Conservation (phyloP, 768 basidiomycete species). For the Boletales sp. region DNA sequence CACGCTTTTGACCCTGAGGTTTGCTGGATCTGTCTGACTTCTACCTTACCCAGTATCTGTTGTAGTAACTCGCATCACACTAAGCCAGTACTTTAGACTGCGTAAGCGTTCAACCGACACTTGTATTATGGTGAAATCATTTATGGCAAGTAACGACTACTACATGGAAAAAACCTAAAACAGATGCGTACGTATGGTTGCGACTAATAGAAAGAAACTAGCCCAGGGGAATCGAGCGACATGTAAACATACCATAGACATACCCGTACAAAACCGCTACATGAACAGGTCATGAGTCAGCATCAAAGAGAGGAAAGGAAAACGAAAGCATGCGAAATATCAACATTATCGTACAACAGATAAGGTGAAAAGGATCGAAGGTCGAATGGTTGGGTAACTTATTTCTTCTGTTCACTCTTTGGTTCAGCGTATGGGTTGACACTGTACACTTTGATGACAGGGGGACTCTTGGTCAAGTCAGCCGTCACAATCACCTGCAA, state of each 20-base stretch:
- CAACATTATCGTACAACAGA: constrained; percentile 30
- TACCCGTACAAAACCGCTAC: constrained; percentile 27
- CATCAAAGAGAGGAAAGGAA: constrained; percentile 26
- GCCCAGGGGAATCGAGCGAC: constrained; percentile 17
- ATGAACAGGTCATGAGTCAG: constrained; percentile 29
- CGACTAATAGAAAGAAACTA: constrained; percentile 10
- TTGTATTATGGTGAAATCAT: constrained; percentile 3
- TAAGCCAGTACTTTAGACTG: too few relatives aligned
- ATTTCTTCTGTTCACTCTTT: constrained; percentile 36
- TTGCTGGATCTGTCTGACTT: too few relatives aligned
- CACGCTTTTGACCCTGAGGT: too few relatives aligned
- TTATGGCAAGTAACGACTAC: constrained; percentile 16
- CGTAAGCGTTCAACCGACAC: neutral
- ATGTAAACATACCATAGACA: constrained; percentile 25
- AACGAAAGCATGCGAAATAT: constrained; percentile 31
- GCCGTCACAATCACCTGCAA: constrained; percentile 88
- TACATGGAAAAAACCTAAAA: constrained; percentile 14
- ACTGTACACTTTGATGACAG: constrained; percentile 96
- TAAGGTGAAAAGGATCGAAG: constrained; percentile 6
- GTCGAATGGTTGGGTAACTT: constrained; percentile 13
- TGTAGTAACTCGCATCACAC: too few relatives aligned
- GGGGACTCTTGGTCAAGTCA: constrained; percentile 92
- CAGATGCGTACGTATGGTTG: constrained; percentile 11
- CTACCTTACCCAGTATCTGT: too few relatives aligned
- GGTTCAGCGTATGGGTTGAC: constrained; percentile 83